Evolutionary conservation across 2,329 filamentous ascomycete genomes (phyloP), one percentile per base, ranked within the genome.

Genomic region (Aureobasidium sp.): DNA sequence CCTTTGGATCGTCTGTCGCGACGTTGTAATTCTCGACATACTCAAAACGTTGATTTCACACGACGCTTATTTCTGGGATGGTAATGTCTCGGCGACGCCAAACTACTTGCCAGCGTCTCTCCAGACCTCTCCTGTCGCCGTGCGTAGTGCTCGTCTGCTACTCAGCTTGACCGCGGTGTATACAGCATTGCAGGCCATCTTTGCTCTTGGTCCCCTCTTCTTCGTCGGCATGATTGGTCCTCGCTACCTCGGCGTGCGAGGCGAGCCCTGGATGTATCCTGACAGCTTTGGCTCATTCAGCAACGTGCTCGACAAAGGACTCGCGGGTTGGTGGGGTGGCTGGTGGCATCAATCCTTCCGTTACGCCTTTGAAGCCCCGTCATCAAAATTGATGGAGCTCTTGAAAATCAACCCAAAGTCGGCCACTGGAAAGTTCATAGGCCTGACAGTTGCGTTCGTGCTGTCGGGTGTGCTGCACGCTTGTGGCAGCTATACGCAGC

Each of bases 301-400:
- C 0, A 74, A 78, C 29, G 78, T 92, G 1, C 74, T 87, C 12
- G 84, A 91, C 64, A 79, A 84, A 63, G 92, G 93, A 0, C 78
- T 97, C 1, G 81, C 83, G 0, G 92, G 91, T 0, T 88, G 87
- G 75, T 97, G 93, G 93, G 87, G 89, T 48, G 80, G 79, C 25
- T 93, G 86, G 81, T 97, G 93, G 93, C 93, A 97, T 73, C 92
- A 97, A 74, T 87, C 87, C 2, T 95, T 96, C 76, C 87, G 91
- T 0, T 82, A 85, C 61, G 85, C 84, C 2, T 91, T 93, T 70
- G 75, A 83, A 42, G 81, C 85, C 4, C 87, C 87, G 0, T 76
- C 81, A 0, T 73, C 73, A 1, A 83, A 77, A 68, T 68, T 87
- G 0, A 67, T 76, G 27, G 64, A 69, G 15, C 4, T 60, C 0